phyloP scores from a whole-genome alignment of 2,329 filamentous ascomycete species.

The Aaosphaeria arxii region DNA sequence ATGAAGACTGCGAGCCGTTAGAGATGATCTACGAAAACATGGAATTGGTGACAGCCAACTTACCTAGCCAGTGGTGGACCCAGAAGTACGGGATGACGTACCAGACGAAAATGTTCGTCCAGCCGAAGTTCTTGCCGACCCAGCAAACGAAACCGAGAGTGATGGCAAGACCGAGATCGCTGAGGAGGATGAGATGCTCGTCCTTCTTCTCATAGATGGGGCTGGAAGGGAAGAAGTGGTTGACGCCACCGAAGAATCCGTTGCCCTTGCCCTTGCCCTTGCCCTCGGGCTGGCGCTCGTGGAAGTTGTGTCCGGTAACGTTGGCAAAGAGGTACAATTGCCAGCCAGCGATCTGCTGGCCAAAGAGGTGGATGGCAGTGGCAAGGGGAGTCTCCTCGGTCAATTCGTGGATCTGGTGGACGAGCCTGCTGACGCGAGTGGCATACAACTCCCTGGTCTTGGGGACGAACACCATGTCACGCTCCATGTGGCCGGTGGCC shows the following conservation, averaged over 20 bases:
- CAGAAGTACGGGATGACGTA: constrained; percentile 93
- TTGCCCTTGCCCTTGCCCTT: constrained; percentile 92
- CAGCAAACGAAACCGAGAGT: constrained; percentile 60
- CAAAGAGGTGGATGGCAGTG: constrained; percentile 70
- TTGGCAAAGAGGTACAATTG: constrained; percentile 87
- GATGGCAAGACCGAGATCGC: constrained; percentile 73
- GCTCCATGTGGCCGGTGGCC: constrained; percentile 93
- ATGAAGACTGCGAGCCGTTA: constrained; percentile 69
- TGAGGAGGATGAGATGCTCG: constrained; percentile 79
- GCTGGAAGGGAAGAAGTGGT: constrained; percentile 88
- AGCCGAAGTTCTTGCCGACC: constrained; percentile 76
- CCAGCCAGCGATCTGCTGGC: constrained; percentile 91
- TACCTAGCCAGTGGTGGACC: constrained; percentile 99
- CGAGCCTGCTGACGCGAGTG: constrained; percentile 66
- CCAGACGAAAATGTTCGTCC: constrained; percentile 86
- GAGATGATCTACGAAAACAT: constrained; percentile 10
- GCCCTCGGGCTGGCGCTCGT: constrained; percentile 86
- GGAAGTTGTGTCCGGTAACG: constrained; percentile 93
- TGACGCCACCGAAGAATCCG: constrained; percentile 75
- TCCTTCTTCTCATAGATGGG: constrained; percentile 92
- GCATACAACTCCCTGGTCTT: constrained; percentile 83
- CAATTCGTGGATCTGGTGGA: constrained; percentile 82
- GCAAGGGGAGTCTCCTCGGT: constrained; percentile 91
- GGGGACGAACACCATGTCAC: constrained; percentile 99
- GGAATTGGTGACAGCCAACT: constrained; percentile 38